Evolutionary conservation across 176 grass and related monocot genomes (phyloP), one percentile per base, ranked within the genome.

Genomic region (Musa acuminata): DNA sequence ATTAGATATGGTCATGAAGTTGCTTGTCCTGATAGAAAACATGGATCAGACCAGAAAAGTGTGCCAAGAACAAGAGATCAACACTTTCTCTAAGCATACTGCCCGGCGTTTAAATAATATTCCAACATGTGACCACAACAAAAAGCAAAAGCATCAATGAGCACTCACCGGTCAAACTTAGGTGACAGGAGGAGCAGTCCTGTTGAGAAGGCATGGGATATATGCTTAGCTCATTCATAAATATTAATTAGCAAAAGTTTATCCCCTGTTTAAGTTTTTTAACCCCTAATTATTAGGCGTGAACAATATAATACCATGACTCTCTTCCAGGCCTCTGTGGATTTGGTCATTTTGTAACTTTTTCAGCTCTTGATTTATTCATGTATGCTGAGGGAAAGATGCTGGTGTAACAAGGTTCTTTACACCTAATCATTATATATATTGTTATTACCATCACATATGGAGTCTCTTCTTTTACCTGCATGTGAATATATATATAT

Each of bases 111-210:
- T 43, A 43, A 43, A 43, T 6, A 43, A 5, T 60, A 60, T 60
- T 60, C 57, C 14, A 60, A 19, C 57, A 60, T n/a, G 57, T 60
- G 57, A 60, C 57, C 57, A 60, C 57, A 60, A 60, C n/a, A 60
- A 60, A 43, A 60, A 19, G 57, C 57, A 60, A n/a, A 60, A n/a
- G 57, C 57, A 60, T 60, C 57, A 60, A n/a, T 60, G 16, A 55
- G 13, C 54, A 55, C 35, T 20, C 16, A 60, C 57, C 19, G n/a
- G 57, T 60, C 57, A 60, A 60, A 60, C 17, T n/a, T 7, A 21
- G 57, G 3, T 60, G 57, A 60, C n/a, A 60, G 57, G 14, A 60
- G 13, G 52, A 53, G 13, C 4, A 43, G 35, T 43, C 35, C 35
- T 6, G 35, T 43, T 43, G 5, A 43, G 4, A 43, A 43, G 4